Evolutionary conservation across 805 yeast genomes (phyloP).

Genomic region (Pichia heedii): DNA sequence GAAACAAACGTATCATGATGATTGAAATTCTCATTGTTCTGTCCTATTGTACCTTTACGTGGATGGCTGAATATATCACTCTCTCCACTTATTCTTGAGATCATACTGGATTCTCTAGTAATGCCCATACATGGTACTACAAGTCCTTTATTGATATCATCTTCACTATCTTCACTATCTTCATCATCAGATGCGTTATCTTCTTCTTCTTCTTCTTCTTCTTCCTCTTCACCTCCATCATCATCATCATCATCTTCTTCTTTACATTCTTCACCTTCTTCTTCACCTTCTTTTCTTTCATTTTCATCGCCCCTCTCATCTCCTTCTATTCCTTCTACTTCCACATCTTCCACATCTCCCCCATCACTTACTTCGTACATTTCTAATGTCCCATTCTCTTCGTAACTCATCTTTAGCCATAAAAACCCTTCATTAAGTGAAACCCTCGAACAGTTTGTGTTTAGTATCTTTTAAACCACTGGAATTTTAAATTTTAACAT

Average conservation of each 20-base stretch:
- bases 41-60: conserved; percentile 3
- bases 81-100: conserved; percentile 10
- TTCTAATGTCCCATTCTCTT: no score
- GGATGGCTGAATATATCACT: conserved; percentile 8
- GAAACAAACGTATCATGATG: conserved; percentile 4
- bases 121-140: conserved; percentile 9
- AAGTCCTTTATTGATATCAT: conserved; percentile 4
- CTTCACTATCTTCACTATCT: conserved; percentile 1
- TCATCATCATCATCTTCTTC: conserved; percentile 1
- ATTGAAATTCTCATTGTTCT: conserved; percentile 3
- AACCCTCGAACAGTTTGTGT: no score
- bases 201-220: neutral
- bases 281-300: neutral
- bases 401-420: no score
- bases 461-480: no score
- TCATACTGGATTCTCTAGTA: conserved; percentile 12
- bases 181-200: neutral
- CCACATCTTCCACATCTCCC: neutral
- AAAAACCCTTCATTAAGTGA: no score
- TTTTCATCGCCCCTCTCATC: neutral
- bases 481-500: no score
- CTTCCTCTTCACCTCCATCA: conserved; percentile 2
- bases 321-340: neutral
- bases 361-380: no score
- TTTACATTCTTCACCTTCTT: neutral